Evolutionary conservation across 2,329 filamentous ascomycete genomes (phyloP), one percentile per base, ranked within the genome.

Genomic region (Tricladium varicosporioides): DNA sequence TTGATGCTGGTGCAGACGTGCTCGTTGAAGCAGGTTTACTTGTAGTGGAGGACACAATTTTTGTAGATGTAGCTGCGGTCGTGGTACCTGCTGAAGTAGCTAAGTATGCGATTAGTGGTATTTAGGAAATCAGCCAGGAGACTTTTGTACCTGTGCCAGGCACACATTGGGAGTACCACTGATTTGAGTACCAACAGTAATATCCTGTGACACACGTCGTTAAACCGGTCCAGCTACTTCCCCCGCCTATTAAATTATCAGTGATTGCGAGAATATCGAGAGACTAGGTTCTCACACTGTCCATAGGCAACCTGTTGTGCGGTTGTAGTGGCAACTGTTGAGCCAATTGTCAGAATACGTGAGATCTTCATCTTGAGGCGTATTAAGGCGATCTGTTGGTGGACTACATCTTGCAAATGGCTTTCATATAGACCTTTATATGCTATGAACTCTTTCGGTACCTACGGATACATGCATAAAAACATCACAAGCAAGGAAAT

Each of bases 151-250:
- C 51, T 14, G 53, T 43, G 36, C 60, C 61, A 19, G 60, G 57
- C 2, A 63, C 15, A 45, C 61, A 63, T 45, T 63, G 61, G 5
- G 56, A 57, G 45, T 61, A 63, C 11, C 36, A 63, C 13, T 36
- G 33, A 56, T 58, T 63, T n/a, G 53, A 48, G n/a, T 51, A 49
- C n/a, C 44, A 53, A 36, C 61, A 63, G 49, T 58, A 56, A 48
- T 48, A 57, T 14, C 61, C 61, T 14, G 56, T 46, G 19, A 56
- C 54, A 58, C 61, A 63, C 1, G 52, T 53, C n/a, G 54, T 58
- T 13, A 15, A 19, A 7, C 61, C 61, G 14, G 52, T 59, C 45
- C 51, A 63, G 27, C 48, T 46, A 13, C 15, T 51, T 10, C 60
- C 60, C 15, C 58, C 60, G 33, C 60, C 59, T 61, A 15, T 19